Conservation (phyloP, 2,329 filamentous ascomycete species). For the Colletotrichum falcatum region DNA sequence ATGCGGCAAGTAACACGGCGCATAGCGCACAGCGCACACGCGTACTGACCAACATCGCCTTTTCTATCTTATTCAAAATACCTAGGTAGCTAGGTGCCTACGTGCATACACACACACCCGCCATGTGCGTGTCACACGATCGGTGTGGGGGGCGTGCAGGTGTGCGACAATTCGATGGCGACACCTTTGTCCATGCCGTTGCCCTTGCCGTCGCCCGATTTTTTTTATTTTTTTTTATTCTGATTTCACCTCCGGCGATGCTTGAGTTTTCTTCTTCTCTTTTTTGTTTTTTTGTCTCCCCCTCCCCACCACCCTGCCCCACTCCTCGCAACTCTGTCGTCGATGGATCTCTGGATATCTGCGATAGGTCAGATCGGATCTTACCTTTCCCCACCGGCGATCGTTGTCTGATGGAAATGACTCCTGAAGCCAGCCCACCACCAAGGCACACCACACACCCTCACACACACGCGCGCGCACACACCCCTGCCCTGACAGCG, state of each 20-base stretch:
- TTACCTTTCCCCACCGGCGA: not conserved
- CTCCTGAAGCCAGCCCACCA: not conserved
- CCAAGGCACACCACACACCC: too few relatives aligned
- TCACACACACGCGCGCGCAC: not conserved
- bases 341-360: not conserved
- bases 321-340: not conserved
- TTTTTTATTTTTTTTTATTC: too few relatives aligned
- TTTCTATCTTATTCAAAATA: too few relatives aligned
- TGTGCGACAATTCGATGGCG: not conserved
- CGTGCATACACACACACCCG: not conserved
- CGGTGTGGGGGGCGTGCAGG: not conserved
- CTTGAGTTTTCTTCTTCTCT: not conserved
- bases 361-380: not conserved
- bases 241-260: too few relatives aligned
- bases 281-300: not conserved
- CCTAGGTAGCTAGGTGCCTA: not conserved
- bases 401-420: not conserved
- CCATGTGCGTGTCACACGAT: constrained; percentile 8
- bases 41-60: not conserved
- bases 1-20: not conserved
- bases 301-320: too few relatives aligned
- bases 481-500: not conserved
- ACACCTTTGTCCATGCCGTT: not conserved
- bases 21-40: not conserved
- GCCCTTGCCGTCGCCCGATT: not conserved